These are phyloP conservation scores for Calamus simplicifolius DNA, from an alignment of 176 grass and related monocot genomes.

Conservation along the genomic window DNA sequence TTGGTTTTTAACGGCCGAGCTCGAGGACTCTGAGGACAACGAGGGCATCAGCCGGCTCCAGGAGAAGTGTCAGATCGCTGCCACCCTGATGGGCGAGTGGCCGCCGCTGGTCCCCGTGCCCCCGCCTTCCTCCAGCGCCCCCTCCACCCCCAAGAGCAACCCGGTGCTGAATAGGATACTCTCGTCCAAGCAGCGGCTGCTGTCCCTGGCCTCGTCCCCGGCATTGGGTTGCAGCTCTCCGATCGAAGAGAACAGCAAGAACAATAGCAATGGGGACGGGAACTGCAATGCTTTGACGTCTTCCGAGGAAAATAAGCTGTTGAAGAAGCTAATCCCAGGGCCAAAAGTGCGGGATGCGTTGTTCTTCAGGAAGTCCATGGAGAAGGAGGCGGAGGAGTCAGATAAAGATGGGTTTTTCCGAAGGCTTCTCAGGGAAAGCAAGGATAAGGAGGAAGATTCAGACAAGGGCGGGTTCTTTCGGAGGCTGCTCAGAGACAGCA, in stretches of 20 bases:
- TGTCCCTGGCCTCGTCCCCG: conserved; percentile 66
- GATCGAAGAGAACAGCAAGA: conserved; percentile 4
- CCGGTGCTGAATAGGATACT: conserved; percentile 84
- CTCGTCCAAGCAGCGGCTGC: conserved; percentile 71
- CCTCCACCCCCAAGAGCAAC: conserved; percentile 57
- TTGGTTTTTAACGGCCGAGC: conserved; percentile 81
- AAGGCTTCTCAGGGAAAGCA: too few species aligned
- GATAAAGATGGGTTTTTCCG: too few species aligned
- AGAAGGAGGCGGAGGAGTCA: conserved; percentile 71
- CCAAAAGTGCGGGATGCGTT: conserved; percentile 76
- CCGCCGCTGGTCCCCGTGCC: conserved; percentile 37
- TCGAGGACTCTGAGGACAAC: conserved; percentile 71
- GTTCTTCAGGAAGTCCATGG: conserved; percentile 70
- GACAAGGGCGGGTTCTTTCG: conserved; percentile 20
- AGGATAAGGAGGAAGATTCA: too few species aligned
- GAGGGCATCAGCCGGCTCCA: conserved; percentile 67
- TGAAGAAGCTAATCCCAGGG: conserved; percentile 78
- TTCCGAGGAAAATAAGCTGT: conserved; percentile 84
- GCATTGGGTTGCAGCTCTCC: conserved; percentile 35
- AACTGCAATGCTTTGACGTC: conserved; percentile 32
- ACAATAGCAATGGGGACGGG: conserved; percentile 23
- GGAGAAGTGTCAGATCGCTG: conserved; percentile 85
- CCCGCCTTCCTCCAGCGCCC: conserved; percentile 23
- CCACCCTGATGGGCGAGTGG: conserved; percentile 77
- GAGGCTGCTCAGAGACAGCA: conserved; percentile 8